Evolutionary conservation across 1,284 basidiomycete genomes (phyloP).

Genomic region (Rhodotorula sp.): DNA sequence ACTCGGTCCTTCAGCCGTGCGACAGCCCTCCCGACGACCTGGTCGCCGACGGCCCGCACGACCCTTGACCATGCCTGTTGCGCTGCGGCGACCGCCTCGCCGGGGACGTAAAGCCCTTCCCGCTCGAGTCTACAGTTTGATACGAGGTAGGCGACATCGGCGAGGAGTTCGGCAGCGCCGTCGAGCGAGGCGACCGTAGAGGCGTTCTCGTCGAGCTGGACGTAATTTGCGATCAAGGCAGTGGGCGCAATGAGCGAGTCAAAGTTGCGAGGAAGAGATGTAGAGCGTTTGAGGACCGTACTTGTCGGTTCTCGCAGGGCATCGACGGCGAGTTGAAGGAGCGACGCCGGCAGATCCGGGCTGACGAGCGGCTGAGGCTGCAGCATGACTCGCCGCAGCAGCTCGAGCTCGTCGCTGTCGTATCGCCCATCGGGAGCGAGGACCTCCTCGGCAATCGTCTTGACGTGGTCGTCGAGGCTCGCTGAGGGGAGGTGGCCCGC

Average conservation of each 20-base stretch:
- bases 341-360: background rate
- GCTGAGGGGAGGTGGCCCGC: slow-evolving; percentile 20
- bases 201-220: background rate
- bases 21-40: background rate
- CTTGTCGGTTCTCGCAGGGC: background rate
- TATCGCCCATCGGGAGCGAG: background rate
- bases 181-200: background rate
- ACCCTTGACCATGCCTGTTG: slow-evolving; percentile 16
- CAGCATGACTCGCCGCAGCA: slow-evolving; percentile 18
- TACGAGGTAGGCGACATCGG: slow-evolving; percentile 21
- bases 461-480: slow-evolving; percentile 24
- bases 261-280: background rate
- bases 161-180: background rate
- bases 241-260: slow-evolving; percentile 10
- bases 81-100: slow-evolving; percentile 25
- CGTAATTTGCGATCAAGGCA: slow-evolving; percentile 14
- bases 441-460: slow-evolving; percentile 11
- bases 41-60: background rate
- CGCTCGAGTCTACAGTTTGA: slow-evolving; percentile 5
- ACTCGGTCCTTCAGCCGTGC: background rate
- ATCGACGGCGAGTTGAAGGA: slow-evolving; percentile 10
- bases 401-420: slow-evolving; percentile 15
- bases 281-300: background rate
- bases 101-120: background rate
- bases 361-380: slow-evolving; percentile 23